phyloP scores from a whole-genome alignment of 495 filamentous ascomycete genomes.

The Neurospora sp. region DNA sequence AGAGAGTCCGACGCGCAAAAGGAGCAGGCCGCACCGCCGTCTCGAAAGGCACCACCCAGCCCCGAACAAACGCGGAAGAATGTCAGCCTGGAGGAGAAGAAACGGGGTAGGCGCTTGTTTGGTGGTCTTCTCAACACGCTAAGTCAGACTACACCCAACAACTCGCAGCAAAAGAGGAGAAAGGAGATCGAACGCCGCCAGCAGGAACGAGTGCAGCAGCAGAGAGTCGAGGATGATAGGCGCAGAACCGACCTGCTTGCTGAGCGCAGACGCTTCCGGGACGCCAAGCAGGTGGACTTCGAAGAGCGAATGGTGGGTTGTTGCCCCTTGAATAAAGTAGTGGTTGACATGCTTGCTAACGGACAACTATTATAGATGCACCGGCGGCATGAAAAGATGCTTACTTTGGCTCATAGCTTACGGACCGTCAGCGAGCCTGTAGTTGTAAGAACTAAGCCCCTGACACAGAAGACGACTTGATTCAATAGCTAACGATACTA shows the following conservation, averaged over 20 bases:
- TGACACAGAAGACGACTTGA: neutral
- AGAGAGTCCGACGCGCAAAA: neutral
- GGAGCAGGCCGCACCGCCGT: neutral
- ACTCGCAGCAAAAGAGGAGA: slow-evolving; percentile 55
- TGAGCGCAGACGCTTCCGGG: slow-evolving; percentile 47
- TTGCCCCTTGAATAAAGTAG: neutral
- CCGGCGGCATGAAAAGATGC: slow-evolving; percentile 60
- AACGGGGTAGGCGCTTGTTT: slow-evolving; percentile 81
- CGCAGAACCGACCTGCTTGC: slow-evolving; percentile 53
- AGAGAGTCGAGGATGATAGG: slow-evolving; percentile 56
- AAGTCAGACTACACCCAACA: slow-evolving; percentile 61
- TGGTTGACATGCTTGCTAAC: neutral
- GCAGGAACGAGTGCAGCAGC: slow-evolving; percentile 68
- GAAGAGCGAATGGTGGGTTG: slow-evolving; percentile 65
- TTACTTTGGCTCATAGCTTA: slow-evolving; percentile 64
- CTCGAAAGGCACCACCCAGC: slow-evolving; percentile 3
- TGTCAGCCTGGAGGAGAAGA: slow-evolving; percentile 64
- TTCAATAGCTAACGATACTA: slow-evolving; percentile 13
- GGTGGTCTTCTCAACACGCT: slow-evolving; percentile 81
- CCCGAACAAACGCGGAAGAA: slow-evolving; percentile 24
- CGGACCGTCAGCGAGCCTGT: slow-evolving; percentile 63
- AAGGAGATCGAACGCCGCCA: slow-evolving; percentile 86
- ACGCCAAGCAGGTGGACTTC: slow-evolving; percentile 63
- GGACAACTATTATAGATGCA: slow-evolving; percentile 53
- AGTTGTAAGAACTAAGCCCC: slow-evolving; percentile 47